phyloP scores from a whole-genome alignment of 2,329 filamentous ascomycete genomes.

The Ambrosiella beaveri region DNA sequence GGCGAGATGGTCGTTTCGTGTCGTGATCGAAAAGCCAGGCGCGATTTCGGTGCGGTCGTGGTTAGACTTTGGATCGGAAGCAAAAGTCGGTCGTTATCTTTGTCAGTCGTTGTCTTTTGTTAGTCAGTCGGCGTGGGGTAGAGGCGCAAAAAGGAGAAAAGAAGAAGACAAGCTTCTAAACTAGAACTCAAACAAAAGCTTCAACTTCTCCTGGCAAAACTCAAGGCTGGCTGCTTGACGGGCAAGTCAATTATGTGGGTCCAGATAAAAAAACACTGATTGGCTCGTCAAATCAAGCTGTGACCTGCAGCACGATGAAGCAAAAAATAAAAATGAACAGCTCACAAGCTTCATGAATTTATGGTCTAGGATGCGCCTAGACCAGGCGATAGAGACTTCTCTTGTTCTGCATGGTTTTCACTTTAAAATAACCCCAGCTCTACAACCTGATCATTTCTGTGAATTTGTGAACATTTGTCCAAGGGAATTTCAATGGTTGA shows the following conservation, averaged over 20 bases:
- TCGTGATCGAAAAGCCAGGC: neutral
- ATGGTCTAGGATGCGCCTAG: too few relatives aligned
- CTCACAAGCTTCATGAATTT: neutral
- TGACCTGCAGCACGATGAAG: neutral
- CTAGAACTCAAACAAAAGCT: neutral
- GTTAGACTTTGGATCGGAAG: neutral
- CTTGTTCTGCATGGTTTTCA: too few relatives aligned
- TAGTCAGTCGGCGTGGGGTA: neutral
- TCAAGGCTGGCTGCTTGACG: neutral
- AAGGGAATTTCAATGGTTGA: too few relatives aligned
- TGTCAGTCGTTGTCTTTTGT: neutral
- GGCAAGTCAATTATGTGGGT: constrained; percentile 2
- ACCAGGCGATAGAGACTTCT: too few relatives aligned
- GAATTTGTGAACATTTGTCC: too few relatives aligned
- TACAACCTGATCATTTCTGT: too few relatives aligned
- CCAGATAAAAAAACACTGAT: neutral
- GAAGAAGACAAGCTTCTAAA: neutral
- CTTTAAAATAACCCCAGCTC: too few relatives aligned
- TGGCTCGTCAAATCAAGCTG: neutral
- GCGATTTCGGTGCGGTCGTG: neutral
- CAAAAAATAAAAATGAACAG: neutral
- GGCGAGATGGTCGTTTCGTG: neutral
- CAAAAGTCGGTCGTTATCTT: neutral
- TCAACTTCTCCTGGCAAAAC: neutral
- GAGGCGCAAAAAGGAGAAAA: neutral